A percentile compares a stretch with the other conserved stretches of the same genome.
Evolutionary conservation across 1,284 basidiomycete genomes (phyloP).

Genomic region (Puccinia coronata): DNA sequence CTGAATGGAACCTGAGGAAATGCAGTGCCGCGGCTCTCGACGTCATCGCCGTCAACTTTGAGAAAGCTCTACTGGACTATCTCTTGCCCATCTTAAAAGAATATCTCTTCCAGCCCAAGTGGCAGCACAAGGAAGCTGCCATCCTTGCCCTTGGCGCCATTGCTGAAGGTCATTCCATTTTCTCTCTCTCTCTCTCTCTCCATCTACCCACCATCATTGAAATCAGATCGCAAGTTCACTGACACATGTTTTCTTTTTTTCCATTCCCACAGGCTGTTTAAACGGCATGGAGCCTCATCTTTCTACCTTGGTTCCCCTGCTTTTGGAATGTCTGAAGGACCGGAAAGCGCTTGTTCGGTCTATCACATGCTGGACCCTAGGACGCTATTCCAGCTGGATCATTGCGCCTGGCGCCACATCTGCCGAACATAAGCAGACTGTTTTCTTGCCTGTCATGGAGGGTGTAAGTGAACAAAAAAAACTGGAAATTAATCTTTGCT

Average conservation of each 20-base stretch:
- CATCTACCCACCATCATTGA: not conserved
- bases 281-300: constrained; percentile 92
- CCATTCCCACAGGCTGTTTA: constrained; percentile 74
- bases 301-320: constrained; percentile 84
- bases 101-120: constrained; percentile 88
- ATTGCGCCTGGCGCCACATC: constrained; percentile 70
- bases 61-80: constrained; percentile 80
- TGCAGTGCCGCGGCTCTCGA: constrained; percentile 97
- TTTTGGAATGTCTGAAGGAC: constrained; percentile 86
- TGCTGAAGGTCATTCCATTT: constrained; percentile 74
- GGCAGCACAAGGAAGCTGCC: constrained; percentile 92
- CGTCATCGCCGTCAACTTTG: constrained; percentile 91
- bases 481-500: not conserved
- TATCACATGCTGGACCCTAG: constrained; percentile 98
- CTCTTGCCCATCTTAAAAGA: constrained; percentile 86
- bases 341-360: constrained; percentile 94
- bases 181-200: constrained; percentile 13
- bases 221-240: not conserved
- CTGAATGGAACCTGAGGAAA: constrained; percentile 98
- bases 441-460: constrained; percentile 96
- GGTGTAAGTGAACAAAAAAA: constrained; percentile 79
- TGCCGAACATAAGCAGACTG: constrained; percentile 82
- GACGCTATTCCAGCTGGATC: constrained; percentile 97
- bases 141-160: constrained; percentile 96
- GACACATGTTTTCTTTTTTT: not conserved